phyloP scores from a whole-genome alignment of 371 early-diverging fungal species.

The Actinomucor elegans region DNA sequence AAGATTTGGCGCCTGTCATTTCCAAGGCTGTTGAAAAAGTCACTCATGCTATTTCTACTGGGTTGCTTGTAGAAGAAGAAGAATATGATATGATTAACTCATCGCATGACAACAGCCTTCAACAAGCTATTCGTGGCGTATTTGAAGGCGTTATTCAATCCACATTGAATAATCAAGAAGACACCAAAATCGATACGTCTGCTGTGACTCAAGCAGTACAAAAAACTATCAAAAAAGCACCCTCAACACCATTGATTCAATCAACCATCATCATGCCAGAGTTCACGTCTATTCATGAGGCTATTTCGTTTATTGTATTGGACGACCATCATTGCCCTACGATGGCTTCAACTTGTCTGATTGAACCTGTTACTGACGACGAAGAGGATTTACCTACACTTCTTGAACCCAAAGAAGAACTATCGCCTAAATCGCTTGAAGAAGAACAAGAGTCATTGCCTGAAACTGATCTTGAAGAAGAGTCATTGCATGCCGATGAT shows the following conservation, averaged over 20 bases:
- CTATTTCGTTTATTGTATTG: conserved; percentile 4
- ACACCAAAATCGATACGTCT: neutral
- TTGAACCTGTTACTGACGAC: neutral
- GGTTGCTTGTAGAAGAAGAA: neutral
- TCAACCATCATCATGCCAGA: neutral
- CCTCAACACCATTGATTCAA: neutral
- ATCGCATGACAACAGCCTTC: neutral
- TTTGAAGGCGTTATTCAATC: neutral
- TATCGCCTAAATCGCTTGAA: too few species aligned
- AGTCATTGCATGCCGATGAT: too few species aligned
- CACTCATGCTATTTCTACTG: conserved; percentile 3
- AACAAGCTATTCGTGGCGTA: neutral
- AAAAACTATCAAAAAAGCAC: neutral
- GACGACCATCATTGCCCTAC: neutral
- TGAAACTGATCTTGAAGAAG: neutral
- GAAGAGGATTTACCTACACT: neutral
- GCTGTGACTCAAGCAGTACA: neutral
- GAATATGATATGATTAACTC: conserved; percentile 1
- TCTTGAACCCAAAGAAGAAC: neutral
- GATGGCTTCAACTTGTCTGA: too few species aligned
- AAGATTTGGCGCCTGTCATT: neutral
- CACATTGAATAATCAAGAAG: neutral
- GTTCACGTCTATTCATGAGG: conserved; percentile 8
- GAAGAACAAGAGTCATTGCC: neutral
- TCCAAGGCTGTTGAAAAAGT: neutral